Evolutionary conservation across 2,329 filamentous ascomycete species (phyloP), one percentile per base, ranked within the genome.

Genomic region (Colletotrichum sansevieriae): DNA sequence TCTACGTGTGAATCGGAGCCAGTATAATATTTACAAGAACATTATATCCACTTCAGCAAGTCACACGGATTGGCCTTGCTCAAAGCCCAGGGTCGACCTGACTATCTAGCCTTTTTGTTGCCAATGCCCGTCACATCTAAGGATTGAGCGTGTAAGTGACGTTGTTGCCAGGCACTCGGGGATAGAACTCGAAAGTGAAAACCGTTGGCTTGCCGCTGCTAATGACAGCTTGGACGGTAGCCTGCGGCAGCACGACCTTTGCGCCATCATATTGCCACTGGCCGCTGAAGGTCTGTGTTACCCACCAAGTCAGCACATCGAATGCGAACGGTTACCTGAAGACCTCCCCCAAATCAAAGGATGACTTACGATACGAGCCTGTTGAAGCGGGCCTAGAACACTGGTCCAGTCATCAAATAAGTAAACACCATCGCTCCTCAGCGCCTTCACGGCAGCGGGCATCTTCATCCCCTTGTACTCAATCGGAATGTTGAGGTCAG

Each of bases 371-470:
- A 79, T 82, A 15, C 80, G 74, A 12, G 77, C 83, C 70, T 86
- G 80, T 73, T 89, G 85, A 25, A 90, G 74, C 2, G 83, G 79
- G 0, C 84, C 83, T 1, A 89, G 75, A 35, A 29, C 81, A 87
- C 72, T 81, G 75, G 87, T 90, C 85, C 85, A 90, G 57, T 84
- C 82, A 70, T 90, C 87, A 4, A 86, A 80, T 7, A 90, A 73
- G 60, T 81, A 86, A 7, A 76, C 79, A 1, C 85, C 85, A 68
- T 87, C 84, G 2, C 73, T 75, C 20, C 81, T 82, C 5, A 84
- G 52, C 10, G 86, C 85, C 71, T 85, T 84, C 3, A 88, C 81
- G 0, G 87, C 80, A 0, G 87, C 87, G 0, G 84, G 77, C 6
- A 80, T 78, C n/a, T 79, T 76, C 9, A 87, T 70, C 0, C 87